Base-by-base conservation (phyloP, 2,329 filamentous ascomycete species). In the Colletotrichum magnum region DNA sequence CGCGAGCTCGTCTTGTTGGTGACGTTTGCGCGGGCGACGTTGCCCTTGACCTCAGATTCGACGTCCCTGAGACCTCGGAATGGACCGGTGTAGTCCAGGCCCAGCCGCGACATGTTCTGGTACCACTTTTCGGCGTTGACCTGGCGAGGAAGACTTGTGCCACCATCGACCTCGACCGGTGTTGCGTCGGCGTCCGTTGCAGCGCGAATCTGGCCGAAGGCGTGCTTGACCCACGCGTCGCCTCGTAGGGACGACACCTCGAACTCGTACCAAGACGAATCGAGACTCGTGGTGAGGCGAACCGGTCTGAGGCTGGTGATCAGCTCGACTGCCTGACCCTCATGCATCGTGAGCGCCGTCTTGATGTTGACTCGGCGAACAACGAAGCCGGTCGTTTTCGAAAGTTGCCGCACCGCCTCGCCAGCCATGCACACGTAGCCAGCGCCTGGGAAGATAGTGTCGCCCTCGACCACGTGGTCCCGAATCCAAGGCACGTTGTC, bases 251-350 rank as follows among this genome's bases (percentile, higher is more conserved):
- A 79, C 4, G 74, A 62, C 1, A 81, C 73, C 4, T 70, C 74
- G n/a, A 79, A 80, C 13, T 79, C 75, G 70, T 73, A 81, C 74
- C 75, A 80, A 0, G 69, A 43, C 13, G 74, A 75, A 0, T 79
- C 74, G 2, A 69, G 56, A 1, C 71, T 61, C 21, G 75, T 72
- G 0, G 75, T 79, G 0, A 79, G 72, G 1, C 67, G 71, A 0
- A 71, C 54, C 4, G 69, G 74, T 12, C 75, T 74, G 5, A 82
- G 61, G 0, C 73, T 75, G 0, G 79, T 80, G 26, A 80, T 68
- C 0, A 81, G 64, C 64, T 82, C 81, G 0, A 69, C 73, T 1
- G 76, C 72, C 9, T 68, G 62, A 1, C 70, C 74, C 21, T 24
- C 21, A n/a, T 62, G 64, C 6, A 83, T 28, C 0, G 80, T 72